A percentile compares a stretch with the other conserved stretches of the same genome.
These are phyloP conservation scores for Pseudotsuga menziesii DNA, from an alignment of 75 land plant species.

Conservation along the genomic window DNA sequence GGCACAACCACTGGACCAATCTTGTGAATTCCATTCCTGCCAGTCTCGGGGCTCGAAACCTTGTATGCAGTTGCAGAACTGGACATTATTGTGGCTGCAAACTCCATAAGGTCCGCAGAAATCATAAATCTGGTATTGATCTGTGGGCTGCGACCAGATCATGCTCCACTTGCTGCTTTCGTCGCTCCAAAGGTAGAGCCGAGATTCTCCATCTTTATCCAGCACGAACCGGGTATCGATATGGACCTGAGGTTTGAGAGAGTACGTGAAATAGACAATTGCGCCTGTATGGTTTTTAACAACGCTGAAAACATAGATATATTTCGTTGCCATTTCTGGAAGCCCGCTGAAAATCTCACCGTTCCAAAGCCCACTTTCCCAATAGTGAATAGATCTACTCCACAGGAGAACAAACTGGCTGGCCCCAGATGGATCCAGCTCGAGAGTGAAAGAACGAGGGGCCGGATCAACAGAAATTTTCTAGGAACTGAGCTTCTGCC, in stretches of 20 bases:
- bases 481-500: constrained; percentile 30
- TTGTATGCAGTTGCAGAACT: constrained; percentile 25
- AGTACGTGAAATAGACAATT: constrained; percentile 13
- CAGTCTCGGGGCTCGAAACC: constrained; percentile 20
- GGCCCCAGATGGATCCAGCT: constrained; percentile 17
- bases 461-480: constrained; percentile 32
- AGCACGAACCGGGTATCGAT: constrained; percentile 14
- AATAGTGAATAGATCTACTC: constrained; percentile 32
- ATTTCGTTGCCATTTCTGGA: constrained; percentile 15
- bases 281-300: constrained; percentile 1
- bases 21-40: constrained; percentile 23
- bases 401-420: constrained; percentile 29
- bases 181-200: constrained; percentile 9
- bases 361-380: constrained; percentile 49
- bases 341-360: constrained; percentile 31
- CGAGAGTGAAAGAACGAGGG: constrained; percentile 29
- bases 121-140: constrained; percentile 35
- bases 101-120: constrained; percentile 45
- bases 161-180: constrained; percentile 29
- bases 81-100: constrained; percentile 13
- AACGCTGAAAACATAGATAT: constrained; percentile 19
- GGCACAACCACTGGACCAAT: constrained; percentile 36
- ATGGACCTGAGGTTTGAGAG: not conserved
- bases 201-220: constrained; percentile 7
- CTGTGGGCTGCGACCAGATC: constrained; percentile 56